Evolutionary conservation across 805 yeast species (phyloP), one percentile per base, ranked within the genome.

Genomic region (Tetrapisispora pingtungensis): DNA sequence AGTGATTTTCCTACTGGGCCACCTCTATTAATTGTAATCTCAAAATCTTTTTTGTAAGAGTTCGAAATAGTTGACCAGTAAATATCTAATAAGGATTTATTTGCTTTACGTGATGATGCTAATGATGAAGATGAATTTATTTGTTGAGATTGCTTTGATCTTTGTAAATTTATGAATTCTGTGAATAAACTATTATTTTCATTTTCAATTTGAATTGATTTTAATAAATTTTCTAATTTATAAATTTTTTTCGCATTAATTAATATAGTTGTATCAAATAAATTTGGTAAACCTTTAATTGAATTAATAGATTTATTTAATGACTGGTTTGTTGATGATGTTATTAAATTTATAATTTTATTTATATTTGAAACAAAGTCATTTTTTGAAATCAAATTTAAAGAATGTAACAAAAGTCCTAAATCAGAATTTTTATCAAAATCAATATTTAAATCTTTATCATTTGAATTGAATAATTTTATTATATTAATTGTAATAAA

Each of bases 1-100:
- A 61, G 34, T 15, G 58, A 47, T 46, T 62, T 62, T 5, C 66
- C 65, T 1, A 62, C 65, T 4, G 66, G 66, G 1, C 66, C 66
- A 35, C 66, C 66, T 47, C 66, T 54, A 28, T 50, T 59, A 40
- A 42, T 53, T 3, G 64, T 55, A 10, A 54, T 52, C 31, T 62
- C 63, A n/a, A 61, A 52, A n/a, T 62, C 65, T 30, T 52, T 57
- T 42, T 56, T 56, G 32, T 59, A 62, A 15, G 36, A 42, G 7
- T 40, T 44, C 6, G 64, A 42, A 7, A 61, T 49, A 27, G 50
- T 52, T 15, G 36, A 46, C 66, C 66, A 62, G 41, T 48, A 62
- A 10, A 44, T 35, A 3, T 42, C 36, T 32, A 22, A 31, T 15
- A 58, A 41, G 6, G 53, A 56, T 37, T 49, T 51, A 17, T 56